These are phyloP conservation scores for Pseudopithomyces chartarum DNA, from an alignment of 2,329 filamentous ascomycete species.

Conservation along the genomic window DNA sequence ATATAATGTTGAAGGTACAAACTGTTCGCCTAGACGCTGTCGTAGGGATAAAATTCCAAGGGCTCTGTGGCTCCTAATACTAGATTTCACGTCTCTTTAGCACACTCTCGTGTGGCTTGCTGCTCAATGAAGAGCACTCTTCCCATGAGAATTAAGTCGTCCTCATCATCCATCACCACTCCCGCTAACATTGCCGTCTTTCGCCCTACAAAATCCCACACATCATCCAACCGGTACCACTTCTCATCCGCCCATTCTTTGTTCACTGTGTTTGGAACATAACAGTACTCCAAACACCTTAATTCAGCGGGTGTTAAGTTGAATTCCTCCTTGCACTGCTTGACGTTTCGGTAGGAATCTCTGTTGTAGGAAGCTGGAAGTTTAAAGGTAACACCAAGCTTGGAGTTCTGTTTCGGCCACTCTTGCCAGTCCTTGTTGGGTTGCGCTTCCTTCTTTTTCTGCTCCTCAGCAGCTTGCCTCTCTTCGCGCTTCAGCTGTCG, in stretches of 20 bases:
- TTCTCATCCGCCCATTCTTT: background rate
- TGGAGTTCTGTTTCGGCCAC: background rate
- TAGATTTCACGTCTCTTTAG: background rate
- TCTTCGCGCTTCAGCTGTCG: constrained; percentile 3
- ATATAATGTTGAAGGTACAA: no score
- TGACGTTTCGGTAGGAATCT: background rate
- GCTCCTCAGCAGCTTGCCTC: background rate
- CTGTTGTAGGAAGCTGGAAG: background rate
- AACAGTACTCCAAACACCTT: constrained; percentile 2
- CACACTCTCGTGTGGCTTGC: background rate
- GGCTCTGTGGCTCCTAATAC: no score
- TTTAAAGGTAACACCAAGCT: background rate
- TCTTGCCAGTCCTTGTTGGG: background rate
- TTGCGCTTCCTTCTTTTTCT: background rate
- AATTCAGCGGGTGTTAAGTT: background rate
- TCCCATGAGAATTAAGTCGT: background rate
- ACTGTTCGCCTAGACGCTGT: no score
- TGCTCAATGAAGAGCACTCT: background rate
- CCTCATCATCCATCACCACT: background rate
- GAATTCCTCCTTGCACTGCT: background rate
- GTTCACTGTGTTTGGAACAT: background rate
- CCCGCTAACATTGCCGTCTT: constrained; percentile 7
- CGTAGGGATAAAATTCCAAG: no score
- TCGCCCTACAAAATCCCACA: background rate
- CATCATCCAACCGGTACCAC: background rate